Base-by-base conservation (phyloP, 352 stramenopile species). In the Phytophthora sp. region DNA sequence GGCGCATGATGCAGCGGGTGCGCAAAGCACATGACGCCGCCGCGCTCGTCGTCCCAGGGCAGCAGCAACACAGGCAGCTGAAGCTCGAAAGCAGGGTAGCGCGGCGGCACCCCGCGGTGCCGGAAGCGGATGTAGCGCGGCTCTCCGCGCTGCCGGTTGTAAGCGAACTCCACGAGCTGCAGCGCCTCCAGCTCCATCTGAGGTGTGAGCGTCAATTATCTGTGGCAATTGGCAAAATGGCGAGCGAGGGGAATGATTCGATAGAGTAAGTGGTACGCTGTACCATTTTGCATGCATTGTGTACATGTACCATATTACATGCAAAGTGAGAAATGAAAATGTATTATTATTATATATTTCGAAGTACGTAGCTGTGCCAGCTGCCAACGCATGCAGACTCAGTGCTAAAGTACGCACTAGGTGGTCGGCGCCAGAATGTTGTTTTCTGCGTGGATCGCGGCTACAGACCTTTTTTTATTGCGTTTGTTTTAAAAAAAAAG, bases 81-180 rank as follows among this genome's bases (percentile, higher is more conserved):
- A 69, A 93, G 79, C 39, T 63, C 69, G 57, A 88, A 93, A 27
- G 85, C 68, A 16, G 85, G 85, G 59, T 91, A 91, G 27, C 85
- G 82, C 16, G 84, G 79, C 39, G 85, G 85, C 69, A 91, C 81
- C 2, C 85, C 85, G 38, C 76, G 77, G 66, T 93, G 85, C 29
- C 73, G 67, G 44, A 82, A 86, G 30, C 76, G 55, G 18, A 64
- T 60, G 69, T 91, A 93, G 27, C 70, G 67, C 38, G 85, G 70
- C 55, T 76, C 67, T 21, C 85, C 85, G 26, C 74, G 82, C 73
- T 91, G 80, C 29, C 81, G 80, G 56, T 88, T 88, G 74, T 89
- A 93, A 23, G 76, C 71, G 51, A 93, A 89, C 57, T 90, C 82
- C 24, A 86, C 82, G 45, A 88, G 75, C 60, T 91, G 66, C 35